Evolutionary conservation across 2,329 filamentous ascomycete genomes (phyloP), one percentile per base, ranked within the genome.

Genomic region (Alternaria incomplexa): DNA sequence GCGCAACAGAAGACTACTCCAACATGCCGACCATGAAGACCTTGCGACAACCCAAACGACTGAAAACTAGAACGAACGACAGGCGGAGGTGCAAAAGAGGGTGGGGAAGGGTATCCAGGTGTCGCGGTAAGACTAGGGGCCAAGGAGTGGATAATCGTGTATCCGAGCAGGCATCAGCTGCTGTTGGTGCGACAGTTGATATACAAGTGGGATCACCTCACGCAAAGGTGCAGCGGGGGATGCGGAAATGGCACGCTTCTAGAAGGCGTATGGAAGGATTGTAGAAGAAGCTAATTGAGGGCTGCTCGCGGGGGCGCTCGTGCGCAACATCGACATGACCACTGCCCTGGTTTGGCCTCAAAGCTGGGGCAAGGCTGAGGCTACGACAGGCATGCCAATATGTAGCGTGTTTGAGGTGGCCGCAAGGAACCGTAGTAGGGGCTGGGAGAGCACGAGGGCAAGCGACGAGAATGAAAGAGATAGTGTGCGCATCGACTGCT

Each of bases 311-410:
- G 63, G 58, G 58, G 63, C 64, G 73, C 69, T 72, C 73, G 72
- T 74, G 75, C 74, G 58, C 67, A 60, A 62, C 69, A 67, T 68
- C 70, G 70, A 70, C 59, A 69, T 61, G 69, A 69, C 70, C 69
- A 66, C 50, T 57, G 66, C 64, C 72, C 68, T 63, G 63, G 70
- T 72, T 62, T 70, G 66, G 72, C 75, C 77, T 73, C 75, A 78
- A 71, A 68, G 61, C 66, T 78, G 72, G 73, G 77, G 76, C 77
- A 77, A 76, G 74, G 74, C 75, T 78, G 74, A 73, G 71, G 70
- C 25, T 70, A 64, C 62, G 58, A 68, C 66, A 64, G 59, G 68
- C 56, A 56, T 65, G 71, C 70, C 70, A 73, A 73, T 70, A 59
- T 58, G 61, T 70, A 71, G 70, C 69, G 71, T 67, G 72, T 77